Evolutionary conservation across 805 yeast genomes (phyloP).

Genomic region (Metschnikowia lachancei): DNA sequence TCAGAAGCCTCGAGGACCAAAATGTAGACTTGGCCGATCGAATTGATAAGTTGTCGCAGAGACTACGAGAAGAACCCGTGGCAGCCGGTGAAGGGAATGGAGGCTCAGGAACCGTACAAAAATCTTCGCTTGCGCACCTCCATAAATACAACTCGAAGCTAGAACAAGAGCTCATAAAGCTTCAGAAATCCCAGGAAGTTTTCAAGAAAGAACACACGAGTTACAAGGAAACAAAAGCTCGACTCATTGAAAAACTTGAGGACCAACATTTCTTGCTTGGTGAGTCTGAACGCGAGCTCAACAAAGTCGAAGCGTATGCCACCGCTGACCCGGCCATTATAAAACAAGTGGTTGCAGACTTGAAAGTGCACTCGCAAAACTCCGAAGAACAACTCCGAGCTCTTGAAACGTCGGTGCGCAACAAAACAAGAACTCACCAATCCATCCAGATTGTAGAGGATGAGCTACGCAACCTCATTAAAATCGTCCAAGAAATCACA

Average conservation of each 20-base stretch:
- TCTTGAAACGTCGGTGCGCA: slow-evolving; percentile 46
- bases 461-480: slow-evolving; percentile 44
- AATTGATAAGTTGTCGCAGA: slow-evolving; percentile 8
- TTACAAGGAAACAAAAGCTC: slow-evolving; percentile 62
- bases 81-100: slow-evolving; percentile 26
- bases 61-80: slow-evolving; percentile 38
- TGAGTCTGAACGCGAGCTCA: slow-evolving; percentile 57
- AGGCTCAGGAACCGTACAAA: slow-evolving; percentile 26
- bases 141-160: slow-evolving; percentile 49
- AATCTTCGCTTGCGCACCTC: slow-evolving; percentile 38
- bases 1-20: slow-evolving; percentile 31
- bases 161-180: slow-evolving; percentile 58
- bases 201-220: slow-evolving; percentile 59
- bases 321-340: slow-evolving; percentile 59
- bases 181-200: slow-evolving; percentile 61
- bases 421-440: slow-evolving; percentile 53
- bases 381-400: slow-evolving; percentile 25
- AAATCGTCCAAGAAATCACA: slow-evolving; percentile 50
- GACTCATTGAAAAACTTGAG: slow-evolving; percentile 57
- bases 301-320: slow-evolving; percentile 56
- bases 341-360: slow-evolving; percentile 49
- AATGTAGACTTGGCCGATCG: slow-evolving; percentile 16
- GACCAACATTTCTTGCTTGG: slow-evolving; percentile 55
- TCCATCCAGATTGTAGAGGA: slow-evolving; percentile 48
- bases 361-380: slow-evolving; percentile 44